Evolutionary conservation across 1,139 yeast species (phyloP), one percentile per base, ranked within the genome.

Genomic region (Nadsonia starkeyi-henricii): DNA sequence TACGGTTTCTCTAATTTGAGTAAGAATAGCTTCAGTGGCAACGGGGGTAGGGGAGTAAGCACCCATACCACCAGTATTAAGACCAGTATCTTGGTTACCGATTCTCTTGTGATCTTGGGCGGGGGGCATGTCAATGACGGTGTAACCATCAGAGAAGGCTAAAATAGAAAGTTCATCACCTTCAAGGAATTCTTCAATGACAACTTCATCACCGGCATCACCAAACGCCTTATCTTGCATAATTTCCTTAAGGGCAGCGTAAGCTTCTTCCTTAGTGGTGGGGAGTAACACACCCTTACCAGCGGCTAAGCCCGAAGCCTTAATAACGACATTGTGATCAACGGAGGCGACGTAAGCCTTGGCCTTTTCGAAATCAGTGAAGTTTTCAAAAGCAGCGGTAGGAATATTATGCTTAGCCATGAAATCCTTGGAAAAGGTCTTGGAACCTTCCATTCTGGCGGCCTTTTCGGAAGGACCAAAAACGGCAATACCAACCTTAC

Each of bases 41-140:
- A 89, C 75, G 48, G 98, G 98, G 8, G 97, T 95, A 45, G 98
- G 99, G 3, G 97, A 94, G 62, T 93, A 93, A 18, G 98, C 95
- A 54, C 99, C 99, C 99, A 93, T 93, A 55, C 99, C 99, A 56
- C 99, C 99, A 47, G 98, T 93, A 70, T 93, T 93, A 55, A 89
- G 74, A 39, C 99, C 99, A 47, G 79, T 71, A 64, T 93, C 99
- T 52, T 89, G 91, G 60, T 93, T 88, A 50, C 95, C 94, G 58
- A 84, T 76, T 66, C 98, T 81, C 71, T 93, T 93, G 69, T 93
- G 98, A 64, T 93, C 99, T 69, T 93, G 98, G 33, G 98, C 96
- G 42, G 97, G 86, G 41, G 99, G 99, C 52, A 93, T 75, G 63
- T 86, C 91, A 65, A 80, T 78, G 62, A 81, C 81, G 13, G 94